A percentile compares a stretch with the other conserved stretches of the same genome.
These are phyloP conservation scores for Daldinia sp. DNA, from an alignment of 2,329 filamentous ascomycete species.

Conservation along the genomic window DNA sequence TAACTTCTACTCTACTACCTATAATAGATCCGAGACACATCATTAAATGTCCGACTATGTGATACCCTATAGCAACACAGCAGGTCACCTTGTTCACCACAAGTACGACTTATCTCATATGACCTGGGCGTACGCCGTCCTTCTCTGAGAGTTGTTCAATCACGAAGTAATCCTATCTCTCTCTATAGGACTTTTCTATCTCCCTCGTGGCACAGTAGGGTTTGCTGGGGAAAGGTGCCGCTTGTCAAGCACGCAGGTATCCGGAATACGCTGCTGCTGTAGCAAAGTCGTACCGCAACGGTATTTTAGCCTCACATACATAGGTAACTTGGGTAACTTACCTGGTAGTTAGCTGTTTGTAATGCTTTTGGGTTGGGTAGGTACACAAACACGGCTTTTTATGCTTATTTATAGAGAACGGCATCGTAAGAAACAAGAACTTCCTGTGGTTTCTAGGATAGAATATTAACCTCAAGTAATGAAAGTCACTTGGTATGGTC, in stretches of 20 bases:
- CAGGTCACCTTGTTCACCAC: slow-evolving; percentile 21
- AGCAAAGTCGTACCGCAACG: background rate
- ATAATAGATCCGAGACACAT: background rate
- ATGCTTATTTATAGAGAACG: background rate
- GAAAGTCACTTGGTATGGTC: too few species aligned
- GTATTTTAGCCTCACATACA: background rate
- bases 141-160: background rate
- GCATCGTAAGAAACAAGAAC: background rate
- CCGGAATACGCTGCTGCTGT: background rate
- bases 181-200: background rate
- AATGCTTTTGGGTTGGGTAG: background rate
- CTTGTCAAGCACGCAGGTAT: slow-evolving; percentile 5
- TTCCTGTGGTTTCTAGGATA: background rate
- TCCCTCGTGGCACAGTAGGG: background rate
- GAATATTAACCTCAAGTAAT: too few species aligned
- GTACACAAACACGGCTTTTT: background rate
- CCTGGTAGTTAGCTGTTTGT: background rate
- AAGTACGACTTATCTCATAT: slow-evolving; percentile 17
- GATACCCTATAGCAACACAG: slow-evolving; percentile 4
- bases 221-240: background rate
- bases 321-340: background rate
- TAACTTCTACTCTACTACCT: background rate
- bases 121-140: slow-evolving; percentile 3
- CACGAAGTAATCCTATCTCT: background rate
- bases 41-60: slow-evolving; percentile 15